These are phyloP conservation scores for Triticum turgidum DNA, from an alignment of 176 grass and related monocot genomes.

Conservation along the genomic window DNA sequence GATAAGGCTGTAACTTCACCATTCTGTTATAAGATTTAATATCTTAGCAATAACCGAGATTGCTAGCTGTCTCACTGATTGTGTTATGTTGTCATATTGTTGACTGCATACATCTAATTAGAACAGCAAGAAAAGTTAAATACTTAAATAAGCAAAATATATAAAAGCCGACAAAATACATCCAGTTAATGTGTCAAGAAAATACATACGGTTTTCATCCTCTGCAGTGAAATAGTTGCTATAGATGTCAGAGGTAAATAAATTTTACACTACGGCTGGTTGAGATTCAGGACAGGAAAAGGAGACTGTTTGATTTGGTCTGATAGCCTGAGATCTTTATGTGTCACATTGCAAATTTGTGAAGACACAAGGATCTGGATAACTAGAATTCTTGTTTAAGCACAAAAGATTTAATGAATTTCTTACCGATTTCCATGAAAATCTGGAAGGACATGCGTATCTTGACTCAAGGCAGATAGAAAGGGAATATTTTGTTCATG, in stretches of 20 bases:
- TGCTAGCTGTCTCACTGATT: background rate
- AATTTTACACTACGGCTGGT: background rate
- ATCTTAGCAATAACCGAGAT: background rate
- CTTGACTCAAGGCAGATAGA: constrained; percentile 81
- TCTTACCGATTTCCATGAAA: constrained; percentile 95
- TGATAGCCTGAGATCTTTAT: background rate
- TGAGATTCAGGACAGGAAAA: background rate
- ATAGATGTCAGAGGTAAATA: background rate
- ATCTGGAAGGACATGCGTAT: constrained; percentile 86
- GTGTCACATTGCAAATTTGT: background rate
- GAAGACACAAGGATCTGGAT: background rate
- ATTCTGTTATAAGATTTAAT: background rate
- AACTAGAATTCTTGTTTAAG: background rate
- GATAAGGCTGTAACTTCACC: background rate
- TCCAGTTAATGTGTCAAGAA: background rate
- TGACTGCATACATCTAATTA: background rate
- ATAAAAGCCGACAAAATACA: background rate
- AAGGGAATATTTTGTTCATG: constrained; percentile 64
- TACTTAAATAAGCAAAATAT: background rate
- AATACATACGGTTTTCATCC: background rate
- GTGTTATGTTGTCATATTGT: background rate
- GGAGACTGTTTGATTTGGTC: background rate
- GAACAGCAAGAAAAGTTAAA: constrained; percentile 6
- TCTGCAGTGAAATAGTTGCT: background rate
- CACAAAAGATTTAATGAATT: background rate